These are phyloP conservation scores for Trichoderma koningiopsis DNA, from an alignment of 2,329 filamentous ascomycete genomes.

Conservation along the genomic window DNA sequence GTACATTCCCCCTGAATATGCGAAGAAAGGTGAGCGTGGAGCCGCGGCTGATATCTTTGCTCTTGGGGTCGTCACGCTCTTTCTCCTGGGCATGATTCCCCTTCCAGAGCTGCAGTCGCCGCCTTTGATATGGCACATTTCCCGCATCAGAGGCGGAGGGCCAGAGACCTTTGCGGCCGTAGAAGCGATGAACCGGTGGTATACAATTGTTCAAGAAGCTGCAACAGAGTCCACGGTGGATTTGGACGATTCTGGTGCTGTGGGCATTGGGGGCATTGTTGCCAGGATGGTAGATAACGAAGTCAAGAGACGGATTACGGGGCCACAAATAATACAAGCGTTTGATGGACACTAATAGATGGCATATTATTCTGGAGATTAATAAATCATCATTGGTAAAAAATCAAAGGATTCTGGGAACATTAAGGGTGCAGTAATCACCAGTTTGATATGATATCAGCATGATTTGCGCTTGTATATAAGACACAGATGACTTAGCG, in stretches of 20 bases:
- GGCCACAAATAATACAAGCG: background rate
- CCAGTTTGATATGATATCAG: no score
- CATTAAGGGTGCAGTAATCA: background rate
- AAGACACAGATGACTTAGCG: no score
- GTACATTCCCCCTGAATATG: background rate
- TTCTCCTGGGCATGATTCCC: background rate
- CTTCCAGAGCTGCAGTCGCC: background rate
- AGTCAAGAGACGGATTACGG: background rate
- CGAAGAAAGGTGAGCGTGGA: background rate
- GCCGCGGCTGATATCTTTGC: conserved; percentile 11
- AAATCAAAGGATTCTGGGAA: background rate
- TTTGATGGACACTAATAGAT: background rate
- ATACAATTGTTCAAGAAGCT: background rate
- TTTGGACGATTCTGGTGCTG: background rate
- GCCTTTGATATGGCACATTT: background rate
- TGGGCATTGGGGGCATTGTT: background rate
- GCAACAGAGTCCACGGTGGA: background rate
- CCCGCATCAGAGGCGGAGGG: background rate
- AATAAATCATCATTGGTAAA: background rate
- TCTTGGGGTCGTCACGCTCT: conserved; percentile 3
- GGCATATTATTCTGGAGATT: background rate
- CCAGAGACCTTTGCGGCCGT: background rate
- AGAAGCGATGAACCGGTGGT: background rate
- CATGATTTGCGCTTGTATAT: no score
- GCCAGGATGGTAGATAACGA: background rate